Conservation (phyloP, 805 yeast genomes). For the Spathaspora arborariae region DNA sequence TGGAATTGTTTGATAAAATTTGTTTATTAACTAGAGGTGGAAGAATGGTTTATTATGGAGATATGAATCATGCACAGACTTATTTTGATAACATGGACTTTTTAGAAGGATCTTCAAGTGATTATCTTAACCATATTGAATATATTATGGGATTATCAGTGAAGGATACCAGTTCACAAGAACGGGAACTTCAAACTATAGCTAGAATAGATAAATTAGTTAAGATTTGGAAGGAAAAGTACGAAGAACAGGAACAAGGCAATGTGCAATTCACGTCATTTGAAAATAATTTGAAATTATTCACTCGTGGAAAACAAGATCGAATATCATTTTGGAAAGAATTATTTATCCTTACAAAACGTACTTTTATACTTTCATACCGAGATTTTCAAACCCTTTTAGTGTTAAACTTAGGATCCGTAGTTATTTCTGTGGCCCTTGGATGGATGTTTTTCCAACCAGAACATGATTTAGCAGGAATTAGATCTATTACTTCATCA, state of each 20-base stretch:
- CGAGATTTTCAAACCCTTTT: conserved; percentile 31
- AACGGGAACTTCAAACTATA: conserved; percentile 19
- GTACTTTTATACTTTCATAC: conserved; percentile 29
- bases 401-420: conserved; percentile 36
- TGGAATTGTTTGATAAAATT: conserved; percentile 62
- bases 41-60: conserved; percentile 42
- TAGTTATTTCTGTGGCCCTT: conserved; percentile 53
- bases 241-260: neutral
- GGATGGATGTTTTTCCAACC: conserved; percentile 81
- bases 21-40: conserved; percentile 65
- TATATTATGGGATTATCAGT: conserved; percentile 35
- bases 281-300: conserved; percentile 10
- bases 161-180: conserved; percentile 27
- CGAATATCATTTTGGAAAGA: conserved; percentile 27
- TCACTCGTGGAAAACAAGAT: conserved; percentile 12
- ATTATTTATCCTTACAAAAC: conserved; percentile 27
- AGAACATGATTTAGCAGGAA: conserved; percentile 55
- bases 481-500: conserved; percentile 48
- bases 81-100: conserved; percentile 41
- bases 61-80: conserved; percentile 37
- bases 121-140: conserved; percentile 21
- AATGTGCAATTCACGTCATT: neutral
- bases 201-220: conserved; percentile 24
- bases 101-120: conserved; percentile 1
- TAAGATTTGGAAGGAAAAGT: conserved; percentile 13